Evolutionary conservation across 2,329 filamentous ascomycete genomes (phyloP), one percentile per base, ranked within the genome.

Genomic region (Torrubiella hemipterigena): DNA sequence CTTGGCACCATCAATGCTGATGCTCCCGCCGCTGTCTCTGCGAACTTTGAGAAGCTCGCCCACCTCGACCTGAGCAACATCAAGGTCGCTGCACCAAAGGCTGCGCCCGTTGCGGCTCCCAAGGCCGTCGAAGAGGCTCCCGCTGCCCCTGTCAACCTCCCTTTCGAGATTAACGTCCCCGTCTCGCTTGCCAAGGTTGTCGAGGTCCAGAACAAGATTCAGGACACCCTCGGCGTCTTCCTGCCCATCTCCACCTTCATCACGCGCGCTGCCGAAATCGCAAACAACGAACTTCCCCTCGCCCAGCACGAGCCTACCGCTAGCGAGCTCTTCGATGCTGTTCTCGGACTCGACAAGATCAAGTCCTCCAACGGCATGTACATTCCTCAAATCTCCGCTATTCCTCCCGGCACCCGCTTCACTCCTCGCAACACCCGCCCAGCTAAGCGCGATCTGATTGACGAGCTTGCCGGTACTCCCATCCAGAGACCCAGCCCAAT

Each of bases 31-130:
- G 65, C 75, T 38, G 69, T 86, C 44, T 81, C 82, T 33, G 63
- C 70, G 35, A 76, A 74, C 31, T 78, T 93, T 50, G 66, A 73
- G 37, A 79, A 85, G 55, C 73, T 91, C 29, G 64, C 73, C 25
- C 85, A 93, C 55, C 75, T 98, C 32, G 89, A 98, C 54, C 74
- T 98, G 16, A 91, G 81, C 64, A 94, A 96, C 64, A 89, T 96
- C 64, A 93, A 93, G 65, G 61, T 89, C 36, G 79, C 78, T 29
- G 55, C 63, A 33, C 63, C 65, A 49, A 66, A 68, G 51, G 49
- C 44, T 29, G 44, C 46, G 20, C 38, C 57, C 20, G 48, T 60
- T 34, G 55, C 57, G 31, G 51, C 58, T 32, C 50, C 55, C 22
- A 51, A 54, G 15, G 50, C 56, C 18, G 47, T 59, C 6, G 48